Percentiles rank a stretch among this genome's conserved stretches.
phyloP scores from a whole-genome alignment of 176 grass and related monocot species.

The Rhynchospora tenuis region DNA sequence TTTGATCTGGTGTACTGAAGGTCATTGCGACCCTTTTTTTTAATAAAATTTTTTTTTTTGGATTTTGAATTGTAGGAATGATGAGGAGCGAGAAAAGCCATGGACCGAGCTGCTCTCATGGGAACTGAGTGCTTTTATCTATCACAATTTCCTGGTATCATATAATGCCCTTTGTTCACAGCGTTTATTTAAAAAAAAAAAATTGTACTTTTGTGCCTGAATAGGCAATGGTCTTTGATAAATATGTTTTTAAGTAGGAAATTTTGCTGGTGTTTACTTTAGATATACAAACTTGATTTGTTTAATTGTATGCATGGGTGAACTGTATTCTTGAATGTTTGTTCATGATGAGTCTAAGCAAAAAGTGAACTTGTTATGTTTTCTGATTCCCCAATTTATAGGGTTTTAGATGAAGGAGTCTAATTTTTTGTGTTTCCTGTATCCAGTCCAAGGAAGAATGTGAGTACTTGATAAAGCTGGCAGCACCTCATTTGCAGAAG shows the following conservation, averaged over 20 bases:
- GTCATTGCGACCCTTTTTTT: neutral
- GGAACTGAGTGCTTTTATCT: conserved; percentile 93
- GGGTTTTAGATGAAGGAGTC: neutral
- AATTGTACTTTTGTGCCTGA: neutral
- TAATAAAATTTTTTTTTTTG: conserved; percentile 13
- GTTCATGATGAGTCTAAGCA: neutral
- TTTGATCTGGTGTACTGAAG: neutral
- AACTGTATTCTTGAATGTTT: no score
- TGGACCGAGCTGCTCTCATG: conserved; percentile 98
- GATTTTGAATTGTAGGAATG: conserved; percentile 38
- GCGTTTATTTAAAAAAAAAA: neutral
- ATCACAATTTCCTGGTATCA: conserved; percentile 86
- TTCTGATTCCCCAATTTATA: neutral
- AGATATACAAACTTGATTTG: neutral
- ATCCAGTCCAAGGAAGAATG: conserved; percentile 96
- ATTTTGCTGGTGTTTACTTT: neutral
- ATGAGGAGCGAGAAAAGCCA: conserved; percentile 57
- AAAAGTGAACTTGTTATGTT: neutral
- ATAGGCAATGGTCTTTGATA: neutral
- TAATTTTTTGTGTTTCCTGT: conserved; percentile 11
- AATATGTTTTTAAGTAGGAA: neutral
- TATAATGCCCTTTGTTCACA: conserved; percentile 4
- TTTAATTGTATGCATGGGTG: neutral
- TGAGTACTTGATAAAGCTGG: conserved; percentile 73
- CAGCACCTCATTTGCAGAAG: conserved; percentile 81